phyloP scores from a whole-genome alignment of 2,329 filamentous ascomycete species.

The Ascochyta fabae region DNA sequence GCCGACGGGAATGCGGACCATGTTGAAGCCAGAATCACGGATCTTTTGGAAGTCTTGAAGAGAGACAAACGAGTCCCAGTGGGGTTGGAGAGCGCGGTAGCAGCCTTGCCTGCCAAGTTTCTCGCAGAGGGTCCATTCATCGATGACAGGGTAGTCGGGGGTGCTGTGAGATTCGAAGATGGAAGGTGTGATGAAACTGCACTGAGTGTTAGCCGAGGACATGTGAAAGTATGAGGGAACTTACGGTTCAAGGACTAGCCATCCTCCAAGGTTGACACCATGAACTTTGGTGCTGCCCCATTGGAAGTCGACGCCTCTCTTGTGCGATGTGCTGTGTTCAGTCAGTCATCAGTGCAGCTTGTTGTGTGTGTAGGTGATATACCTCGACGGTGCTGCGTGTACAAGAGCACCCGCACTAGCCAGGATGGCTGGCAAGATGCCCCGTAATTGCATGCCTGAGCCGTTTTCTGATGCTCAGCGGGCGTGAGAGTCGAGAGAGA shows the following conservation, averaged over 20 bases:
- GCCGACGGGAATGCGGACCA: slow-evolving; percentile 65
- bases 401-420: slow-evolving; percentile 16
- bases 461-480: neutral
- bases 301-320: slow-evolving; percentile 34
- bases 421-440: slow-evolving; percentile 20
- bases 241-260: slow-evolving; percentile 44
- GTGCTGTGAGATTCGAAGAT: slow-evolving; percentile 54
- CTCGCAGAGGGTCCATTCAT: slow-evolving; percentile 59
- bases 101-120: slow-evolving; percentile 56
- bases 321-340: neutral
- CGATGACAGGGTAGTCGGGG: slow-evolving; percentile 47
- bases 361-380: neutral
- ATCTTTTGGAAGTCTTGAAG: slow-evolving; percentile 63
- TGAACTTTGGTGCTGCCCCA: slow-evolving; percentile 55
- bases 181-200: slow-evolving; percentile 62
- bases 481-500: neutral
- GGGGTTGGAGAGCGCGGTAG: slow-evolving; percentile 52
- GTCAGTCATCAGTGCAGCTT: neutral
- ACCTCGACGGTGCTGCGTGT: slow-evolving; percentile 28
- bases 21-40: slow-evolving; percentile 62
- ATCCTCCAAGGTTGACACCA: slow-evolving; percentile 46
- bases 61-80: slow-evolving; percentile 60
- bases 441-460: slow-evolving; percentile 16
- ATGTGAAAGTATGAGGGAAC: neutral
- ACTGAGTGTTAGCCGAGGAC: neutral